phyloP scores from a whole-genome alignment of 73 alveolate species.

The Blepharisma stoltei region DNA sequence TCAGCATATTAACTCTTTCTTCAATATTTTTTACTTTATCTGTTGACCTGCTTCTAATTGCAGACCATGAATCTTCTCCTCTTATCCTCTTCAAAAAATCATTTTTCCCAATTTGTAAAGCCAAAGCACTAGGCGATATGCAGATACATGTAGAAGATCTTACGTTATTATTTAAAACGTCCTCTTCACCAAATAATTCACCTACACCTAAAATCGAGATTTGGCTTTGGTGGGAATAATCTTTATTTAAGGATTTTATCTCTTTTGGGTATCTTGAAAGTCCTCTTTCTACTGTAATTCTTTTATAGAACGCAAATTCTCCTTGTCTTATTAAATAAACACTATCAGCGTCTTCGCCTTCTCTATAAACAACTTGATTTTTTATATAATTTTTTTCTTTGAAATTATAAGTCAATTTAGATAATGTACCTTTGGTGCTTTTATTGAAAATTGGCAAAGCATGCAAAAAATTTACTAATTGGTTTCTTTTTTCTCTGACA shows the following conservation, averaged over 20 bases:
- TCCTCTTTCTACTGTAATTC: constrained; percentile 20
- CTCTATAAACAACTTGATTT: constrained; percentile 44
- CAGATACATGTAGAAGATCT: constrained; percentile 22
- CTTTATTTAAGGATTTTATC: not conserved
- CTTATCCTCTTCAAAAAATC: constrained; percentile 20
- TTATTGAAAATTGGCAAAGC: constrained; percentile 44
- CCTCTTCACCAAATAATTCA: constrained; percentile 33
- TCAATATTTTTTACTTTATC: not conserved
- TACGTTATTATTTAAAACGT: not conserved
- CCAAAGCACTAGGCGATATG: constrained; percentile 19
- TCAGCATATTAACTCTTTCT: not conserved
- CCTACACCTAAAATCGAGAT: constrained; percentile 17
- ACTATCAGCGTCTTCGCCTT: constrained; percentile 36
- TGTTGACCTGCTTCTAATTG: not conserved
- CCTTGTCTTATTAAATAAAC: constrained; percentile 47
- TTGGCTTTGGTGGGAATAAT: not conserved
- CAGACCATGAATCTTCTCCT: not conserved
- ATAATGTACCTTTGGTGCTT: constrained; percentile 42
- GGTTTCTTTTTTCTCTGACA: constrained; percentile 38
- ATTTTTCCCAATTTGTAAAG: not conserved
- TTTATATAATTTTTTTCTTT: constrained; percentile 36
- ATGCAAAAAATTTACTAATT: constrained; percentile 41
- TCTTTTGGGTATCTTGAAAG: constrained; percentile 9
- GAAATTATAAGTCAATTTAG: constrained; percentile 52
- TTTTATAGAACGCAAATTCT: constrained; percentile 51